Evolutionary conservation across 2,329 filamentous ascomycete genomes (phyloP).

Genomic region (Sarocladiaceae sp.): DNA sequence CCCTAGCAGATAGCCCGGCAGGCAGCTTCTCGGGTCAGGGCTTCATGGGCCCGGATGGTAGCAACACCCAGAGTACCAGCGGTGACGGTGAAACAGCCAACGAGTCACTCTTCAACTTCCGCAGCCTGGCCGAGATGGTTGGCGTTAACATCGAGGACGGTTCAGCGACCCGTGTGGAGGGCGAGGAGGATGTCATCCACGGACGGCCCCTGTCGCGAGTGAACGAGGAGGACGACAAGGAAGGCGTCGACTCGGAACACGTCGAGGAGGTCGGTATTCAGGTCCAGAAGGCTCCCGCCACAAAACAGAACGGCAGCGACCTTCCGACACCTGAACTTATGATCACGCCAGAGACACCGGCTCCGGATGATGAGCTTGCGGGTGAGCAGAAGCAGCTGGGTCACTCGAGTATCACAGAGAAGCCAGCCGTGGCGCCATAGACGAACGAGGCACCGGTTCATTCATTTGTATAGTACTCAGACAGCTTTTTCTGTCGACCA

Average conservation of each 20-base stretch:
- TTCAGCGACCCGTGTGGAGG: slow-evolving; percentile 23
- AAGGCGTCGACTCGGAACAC: slow-evolving; percentile 25
- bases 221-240: slow-evolving; percentile 29
- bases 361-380: slow-evolving; percentile 23
- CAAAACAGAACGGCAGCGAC: slow-evolving; percentile 10
- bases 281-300: not conserved
- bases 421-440: slow-evolving; percentile 27
- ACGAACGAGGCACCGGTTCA: too few species aligned
- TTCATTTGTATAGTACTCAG: too few species aligned
- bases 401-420: slow-evolving; percentile 29
- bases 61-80: slow-evolving; percentile 40
- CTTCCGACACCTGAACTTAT: slow-evolving; percentile 35
- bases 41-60: slow-evolving; percentile 27
- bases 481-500: too few species aligned
- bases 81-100: slow-evolving; percentile 45
- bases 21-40: slow-evolving; percentile 41
- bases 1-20: slow-evolving; percentile 59
- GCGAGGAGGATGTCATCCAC: slow-evolving; percentile 16
- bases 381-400: slow-evolving; percentile 39
- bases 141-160: slow-evolving; percentile 53
- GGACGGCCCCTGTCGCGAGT: slow-evolving; percentile 28
- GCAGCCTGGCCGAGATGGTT: slow-evolving; percentile 79
- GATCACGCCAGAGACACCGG: slow-evolving; percentile 45
- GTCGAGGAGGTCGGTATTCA: slow-evolving; percentile 18
- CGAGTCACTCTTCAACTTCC: slow-evolving; percentile 89